Conservation (phyloP, 768 basidiomycete genomes). For the Leccinellum rugosiceps region DNA sequence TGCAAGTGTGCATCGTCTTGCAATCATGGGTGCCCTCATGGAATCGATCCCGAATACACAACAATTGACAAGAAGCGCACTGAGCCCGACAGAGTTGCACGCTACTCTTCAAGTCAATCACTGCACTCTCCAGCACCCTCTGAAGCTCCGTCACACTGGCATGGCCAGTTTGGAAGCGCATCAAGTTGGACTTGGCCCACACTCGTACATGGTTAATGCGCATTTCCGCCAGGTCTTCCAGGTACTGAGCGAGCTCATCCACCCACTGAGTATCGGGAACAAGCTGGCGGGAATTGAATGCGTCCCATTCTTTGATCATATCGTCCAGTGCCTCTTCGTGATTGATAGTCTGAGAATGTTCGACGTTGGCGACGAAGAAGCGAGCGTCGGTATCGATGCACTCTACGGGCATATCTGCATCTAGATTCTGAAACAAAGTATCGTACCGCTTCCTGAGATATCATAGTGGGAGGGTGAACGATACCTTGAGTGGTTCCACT, state of each 20-base stretch:
- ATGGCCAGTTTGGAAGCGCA: conserved; percentile 45
- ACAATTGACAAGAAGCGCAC: conserved; percentile 47
- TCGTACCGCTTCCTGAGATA: not conserved
- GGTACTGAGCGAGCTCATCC: conserved; percentile 35
- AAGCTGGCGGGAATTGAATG: conserved; percentile 31
- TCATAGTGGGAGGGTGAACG: not conserved
- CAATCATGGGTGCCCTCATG: conserved; percentile 52
- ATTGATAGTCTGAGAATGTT: conserved; percentile 10
- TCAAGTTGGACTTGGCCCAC: conserved; percentile 50
- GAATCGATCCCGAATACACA: conserved; percentile 44
- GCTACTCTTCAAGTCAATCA: conserved; percentile 46
- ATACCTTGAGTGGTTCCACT: conserved; percentile 48
- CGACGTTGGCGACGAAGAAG: conserved; percentile 32
- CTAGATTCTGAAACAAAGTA: conserved; percentile 43
- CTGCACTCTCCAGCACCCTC: conserved; percentile 39
- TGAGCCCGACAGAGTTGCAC: conserved; percentile 50
- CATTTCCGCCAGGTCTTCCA: conserved; percentile 41
- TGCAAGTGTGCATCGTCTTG: conserved; percentile 46
- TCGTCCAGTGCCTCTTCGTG: conserved; percentile 9
- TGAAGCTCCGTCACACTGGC: conserved; percentile 44
- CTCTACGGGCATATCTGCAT: conserved; percentile 43
- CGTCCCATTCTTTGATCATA: conserved; percentile 31
- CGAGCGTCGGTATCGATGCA: conserved; percentile 32
- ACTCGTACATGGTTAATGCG: conserved; percentile 45
- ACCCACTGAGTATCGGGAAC: conserved; percentile 43